Percentiles rank a stretch among this genome's conserved stretches.
Conservation (phyloP, 306 rosid species). For the Dalbergia cochinchinensis region DNA sequence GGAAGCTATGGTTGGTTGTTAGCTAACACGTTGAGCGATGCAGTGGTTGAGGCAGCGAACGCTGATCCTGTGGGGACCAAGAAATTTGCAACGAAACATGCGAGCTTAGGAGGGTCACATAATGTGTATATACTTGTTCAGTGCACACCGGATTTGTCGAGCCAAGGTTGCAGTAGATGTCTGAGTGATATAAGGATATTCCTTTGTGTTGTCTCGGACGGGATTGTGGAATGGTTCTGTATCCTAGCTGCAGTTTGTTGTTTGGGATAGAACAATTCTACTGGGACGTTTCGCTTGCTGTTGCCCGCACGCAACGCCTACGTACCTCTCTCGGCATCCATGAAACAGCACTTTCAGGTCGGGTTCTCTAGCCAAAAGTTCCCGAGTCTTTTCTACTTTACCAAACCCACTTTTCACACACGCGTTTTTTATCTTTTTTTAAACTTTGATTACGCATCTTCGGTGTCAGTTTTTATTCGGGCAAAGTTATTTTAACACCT, state of each 20-base stretch:
- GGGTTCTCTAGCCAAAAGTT: background rate
- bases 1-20: constrained; percentile 18
- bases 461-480: too few species aligned
- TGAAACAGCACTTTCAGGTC: constrained; percentile 5
- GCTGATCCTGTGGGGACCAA: background rate
- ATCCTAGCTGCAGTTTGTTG: constrained; percentile 42
- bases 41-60: constrained; percentile 20
- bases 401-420: too few species aligned
- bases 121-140: constrained; percentile 21
- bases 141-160: constrained; percentile 40
- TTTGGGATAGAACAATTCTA: background rate
- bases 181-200: constrained; percentile 31
- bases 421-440: too few species aligned
- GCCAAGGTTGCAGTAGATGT: constrained; percentile 31
- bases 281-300: background rate
- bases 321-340: background rate
- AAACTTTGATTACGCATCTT: too few species aligned
- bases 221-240: constrained; percentile 37
- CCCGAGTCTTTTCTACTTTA: too few species aligned
- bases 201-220: constrained; percentile 32
- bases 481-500: too few species aligned
- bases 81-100: constrained; percentile 40
- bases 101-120: background rate
- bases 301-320: background rate
- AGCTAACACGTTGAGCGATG: constrained; percentile 30